These are phyloP conservation scores for Dillenia turbinata DNA, from an alignment of 164 flowering plant genomes.

Conservation along the genomic window DNA sequence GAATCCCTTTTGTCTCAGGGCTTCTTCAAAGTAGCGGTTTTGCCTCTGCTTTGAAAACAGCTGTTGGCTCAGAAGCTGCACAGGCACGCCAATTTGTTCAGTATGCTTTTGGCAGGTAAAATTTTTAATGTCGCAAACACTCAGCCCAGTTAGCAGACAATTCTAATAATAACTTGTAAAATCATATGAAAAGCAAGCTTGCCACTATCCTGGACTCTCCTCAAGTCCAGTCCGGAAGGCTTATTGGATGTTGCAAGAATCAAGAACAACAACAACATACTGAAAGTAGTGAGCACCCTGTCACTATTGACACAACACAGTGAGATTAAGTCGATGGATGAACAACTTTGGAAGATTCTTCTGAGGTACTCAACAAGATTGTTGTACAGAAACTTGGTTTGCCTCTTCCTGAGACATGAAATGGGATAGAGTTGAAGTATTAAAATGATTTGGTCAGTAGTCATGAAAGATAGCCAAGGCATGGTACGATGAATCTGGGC, in stretches of 20 bases:
- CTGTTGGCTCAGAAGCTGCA: constrained; percentile 70
- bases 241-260: constrained; percentile 15
- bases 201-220: constrained; percentile 5
- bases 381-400: constrained; percentile 70
- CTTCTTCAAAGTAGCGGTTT: constrained; percentile 53
- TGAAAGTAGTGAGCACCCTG: constrained; percentile 12
- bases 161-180: constrained; percentile 9
- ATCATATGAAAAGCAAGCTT: not conserved
- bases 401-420: constrained; percentile 56
- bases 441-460: constrained; percentile 49
- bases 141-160: constrained; percentile 17
- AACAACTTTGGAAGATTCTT: constrained; percentile 64
- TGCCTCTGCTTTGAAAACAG: constrained; percentile 50
- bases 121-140: constrained; percentile 43
- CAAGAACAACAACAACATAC: constrained; percentile 8
- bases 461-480: constrained; percentile 40
- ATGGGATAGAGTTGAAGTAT: constrained; percentile 77
- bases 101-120: constrained; percentile 75
- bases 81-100: constrained; percentile 83
- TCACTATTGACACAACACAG: constrained; percentile 14
- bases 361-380: constrained; percentile 48
- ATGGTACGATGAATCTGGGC: constrained; percentile 92
- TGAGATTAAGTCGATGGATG: constrained; percentile 34
- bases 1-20: constrained; percentile 40
- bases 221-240: constrained; percentile 13